Evolutionary conservation across 1,139 yeast species (phyloP), one percentile per base, ranked within the genome.

Genomic region (Suhomyces choctaworum): DNA sequence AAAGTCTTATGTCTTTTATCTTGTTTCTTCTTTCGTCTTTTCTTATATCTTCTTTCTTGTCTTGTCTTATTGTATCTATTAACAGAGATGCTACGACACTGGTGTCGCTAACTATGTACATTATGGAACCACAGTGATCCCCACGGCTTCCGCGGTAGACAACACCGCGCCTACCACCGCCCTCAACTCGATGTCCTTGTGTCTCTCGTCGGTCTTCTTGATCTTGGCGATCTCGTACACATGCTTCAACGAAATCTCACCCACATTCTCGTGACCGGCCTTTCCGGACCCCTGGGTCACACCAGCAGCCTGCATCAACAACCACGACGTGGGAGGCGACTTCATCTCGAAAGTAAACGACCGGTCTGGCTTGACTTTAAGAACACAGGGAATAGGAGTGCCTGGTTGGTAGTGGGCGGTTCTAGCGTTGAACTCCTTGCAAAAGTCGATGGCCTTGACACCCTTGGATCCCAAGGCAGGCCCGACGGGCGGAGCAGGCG

Each of bases 381-480:
- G 76, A 27, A 82, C 64, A 28, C 88, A 92, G 1, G 98, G 98
- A 31, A 92, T 76, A 10, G 98, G 98, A 2, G 79, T 78, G 29
- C 95, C 97, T 15, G 95, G 89, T 39, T 76, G 76, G 54, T 76
- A 82, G 50, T 81, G 80, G 11, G 96, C 95, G 10, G 97, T 89
- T 62, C 96, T 80, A 27, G 98, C 98, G 60, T 94, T 92, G 70
- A 94, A 94, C 61, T 92, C 97, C 64, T 92, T 94, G 70, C 98
- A 92, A 56, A 92, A 92, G 61, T 94, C 98, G 54, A 92, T 94
- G 45, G 98, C 97, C 61, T 94, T 94, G 39, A 92, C 96, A 69
- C 98, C 99, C 60, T 92, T 90, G 41, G 98, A 92, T 47, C 98
- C 99, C 38, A 92, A 71, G 0, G 98, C 98, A 25, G 99, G 99